Conservation (phyloP, 495 filamentous ascomycete species). For the Aspergillus heteromorphus region DNA sequence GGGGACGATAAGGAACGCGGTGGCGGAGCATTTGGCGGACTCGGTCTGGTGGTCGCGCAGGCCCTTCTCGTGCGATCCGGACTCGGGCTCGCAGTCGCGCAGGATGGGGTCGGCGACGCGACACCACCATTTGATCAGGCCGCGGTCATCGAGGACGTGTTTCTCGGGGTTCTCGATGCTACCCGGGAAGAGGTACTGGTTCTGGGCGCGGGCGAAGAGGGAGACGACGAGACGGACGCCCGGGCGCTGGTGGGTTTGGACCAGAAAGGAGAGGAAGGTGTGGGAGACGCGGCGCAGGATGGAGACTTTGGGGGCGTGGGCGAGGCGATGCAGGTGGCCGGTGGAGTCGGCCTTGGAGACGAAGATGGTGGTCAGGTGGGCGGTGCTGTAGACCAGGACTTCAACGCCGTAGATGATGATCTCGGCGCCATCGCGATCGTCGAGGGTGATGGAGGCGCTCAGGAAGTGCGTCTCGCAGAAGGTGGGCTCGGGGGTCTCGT, state of each 20-base stretch:
- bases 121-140: slow-evolving; percentile 94
- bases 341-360: slow-evolving; percentile 97
- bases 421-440: slow-evolving; percentile 29
- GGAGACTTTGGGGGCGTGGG: slow-evolving; percentile 58
- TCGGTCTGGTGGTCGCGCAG: slow-evolving; percentile 39
- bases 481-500: slow-evolving; percentile 61
- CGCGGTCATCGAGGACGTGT: slow-evolving; percentile 88
- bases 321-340: slow-evolving; percentile 68
- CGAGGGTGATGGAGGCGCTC: slow-evolving; percentile 49
- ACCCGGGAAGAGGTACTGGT: slow-evolving; percentile 91
- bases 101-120: slow-evolving; percentile 72
- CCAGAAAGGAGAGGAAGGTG: slow-evolving; percentile 70
- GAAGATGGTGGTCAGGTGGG: slow-evolving; percentile 78
- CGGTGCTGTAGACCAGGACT: slow-evolving; percentile 62
- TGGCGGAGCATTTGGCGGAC: slow-evolving; percentile 37
- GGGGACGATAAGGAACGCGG: slow-evolving; percentile 80
- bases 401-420: slow-evolving; percentile 66
- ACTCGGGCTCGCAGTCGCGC: slow-evolving; percentile 41
- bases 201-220: slow-evolving; percentile 86
- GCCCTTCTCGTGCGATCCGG: slow-evolving; percentile 28
- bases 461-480: slow-evolving; percentile 89
- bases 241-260: slow-evolving; percentile 57
- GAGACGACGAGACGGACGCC: slow-evolving; percentile 76
- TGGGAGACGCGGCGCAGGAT: slow-evolving; percentile 65
- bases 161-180: slow-evolving; percentile 81